Base-by-base conservation (phyloP, 2,329 filamentous ascomycete genomes). In the Neonectria hederae region DNA sequence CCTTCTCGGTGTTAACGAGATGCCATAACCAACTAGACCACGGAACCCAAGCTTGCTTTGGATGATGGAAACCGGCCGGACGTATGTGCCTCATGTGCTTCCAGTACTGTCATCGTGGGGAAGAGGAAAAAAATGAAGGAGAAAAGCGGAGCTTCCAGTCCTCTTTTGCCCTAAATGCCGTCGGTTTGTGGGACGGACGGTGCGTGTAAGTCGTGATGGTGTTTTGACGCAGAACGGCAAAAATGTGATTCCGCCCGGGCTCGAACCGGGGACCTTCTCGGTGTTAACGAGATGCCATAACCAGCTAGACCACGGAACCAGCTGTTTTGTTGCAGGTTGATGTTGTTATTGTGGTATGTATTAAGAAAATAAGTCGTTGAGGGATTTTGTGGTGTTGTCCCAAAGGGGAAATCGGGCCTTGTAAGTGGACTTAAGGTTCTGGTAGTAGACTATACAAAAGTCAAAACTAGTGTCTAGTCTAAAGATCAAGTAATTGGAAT, bases 191-290 rank as follows among this genome's bases (percentile, higher is more conserved):
- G 35, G 46, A n/a, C n/a, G n/a, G n/a, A n/a, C 14, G 21, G 38
- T 13, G 38, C 38, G 38, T 45, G 10, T 46, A 38, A 52, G 55
- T 58, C 22, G 48, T 51, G 48, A 51, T 45, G 46, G 24, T 45
- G 35, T 52, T 43, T 17, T 32, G 26, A 61, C 57, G 62, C 57
- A 57, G 56, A 61, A 64, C 62, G 43, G 32, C 35, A 56, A 63
- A 69, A 65, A 61, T 45, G 26, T 61, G 64, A 54, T 49, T 72
- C 69, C 69, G 70, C 71, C 69, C 71, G 70, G 71, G 70, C 68
- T 72, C 30, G 67, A 72, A 72, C 71, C 71, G 70, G 71, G 69
- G 71, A 72, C 70, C 71, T 72, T 72, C 70, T 72, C 68, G 68
- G 69, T 72, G 69, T 71, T 66, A 70, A 62, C 68, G 68, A 72